Base-by-base conservation (phyloP, 495 filamentous ascomycete genomes). In the Pyrenula aspistea region DNA sequence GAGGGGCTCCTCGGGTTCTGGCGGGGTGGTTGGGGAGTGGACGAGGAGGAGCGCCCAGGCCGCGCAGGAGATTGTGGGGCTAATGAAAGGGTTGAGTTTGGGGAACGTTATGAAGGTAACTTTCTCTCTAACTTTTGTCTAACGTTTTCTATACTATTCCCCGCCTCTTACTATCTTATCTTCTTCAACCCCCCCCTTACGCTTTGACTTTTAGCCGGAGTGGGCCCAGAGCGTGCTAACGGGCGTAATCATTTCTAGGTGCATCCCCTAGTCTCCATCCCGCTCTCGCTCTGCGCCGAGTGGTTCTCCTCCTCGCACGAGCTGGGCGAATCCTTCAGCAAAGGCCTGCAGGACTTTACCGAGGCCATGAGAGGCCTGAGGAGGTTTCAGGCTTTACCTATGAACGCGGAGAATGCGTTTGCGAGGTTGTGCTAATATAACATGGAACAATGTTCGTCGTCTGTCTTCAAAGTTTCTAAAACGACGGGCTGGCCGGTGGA, bases 1-100 rank as follows among this genome's bases (percentile, higher is more conserved):
- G 31, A 42, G 31, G 15, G 31, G 31, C 15, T 53, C 48, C 22
- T 52, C 49, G 23, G 12, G 31, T 15, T 4, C 31, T 15, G 15
- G 31, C 24, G 36, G 50, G 53, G 59, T 61, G 1, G 57, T 69
- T 12, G 57, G 55, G 22, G 65, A 71, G 15, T 73, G 65, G 49
- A 64, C 66, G 55, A 60, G 63, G 19, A 65, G 73, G 1, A 69
- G 68, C 0, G 55, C 65, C 23, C 55, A 56, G 12, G 74, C 76
- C 1, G 71, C 74, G 15, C 56, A 62, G 52, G 66, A 73, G 48
- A 76, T 78, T 42, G 67, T 72, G 22, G 55, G 59, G 2, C 60
- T 78, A 1, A 64, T 71, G 1, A 73, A 67, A 22, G 68, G 67
- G 8, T 64, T 78, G 42, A 65, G 68, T 12, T 65, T 76, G 21